Evolutionary conservation across 306 rosid genomes (phyloP).

Genomic region (Lotus japonicus): DNA sequence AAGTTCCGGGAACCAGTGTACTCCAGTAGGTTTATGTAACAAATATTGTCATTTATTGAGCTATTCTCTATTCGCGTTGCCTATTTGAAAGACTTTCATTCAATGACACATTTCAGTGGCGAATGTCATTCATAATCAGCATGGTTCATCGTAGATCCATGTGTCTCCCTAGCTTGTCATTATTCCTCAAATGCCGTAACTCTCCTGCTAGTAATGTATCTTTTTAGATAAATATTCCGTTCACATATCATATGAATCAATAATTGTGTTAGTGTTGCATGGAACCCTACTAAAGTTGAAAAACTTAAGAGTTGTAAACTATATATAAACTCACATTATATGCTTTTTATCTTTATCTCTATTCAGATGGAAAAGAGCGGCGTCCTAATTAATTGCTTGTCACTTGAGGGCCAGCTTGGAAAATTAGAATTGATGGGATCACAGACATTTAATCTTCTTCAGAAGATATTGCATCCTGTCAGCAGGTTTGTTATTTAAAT

Average conservation of each 20-base stretch:
- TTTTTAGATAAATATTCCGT: neutral
- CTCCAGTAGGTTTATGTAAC: neutral
- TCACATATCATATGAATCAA: neutral
- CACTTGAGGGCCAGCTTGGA: conserved; percentile 82
- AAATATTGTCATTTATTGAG: neutral
- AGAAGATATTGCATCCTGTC: conserved; percentile 51
- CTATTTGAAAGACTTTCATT: neutral
- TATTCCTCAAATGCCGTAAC: neutral
- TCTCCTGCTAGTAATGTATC: neutral
- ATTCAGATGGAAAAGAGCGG: conserved; percentile 58
- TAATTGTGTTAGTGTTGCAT: neutral
- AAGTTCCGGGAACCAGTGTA: neutral
- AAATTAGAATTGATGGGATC: conserved; percentile 71
- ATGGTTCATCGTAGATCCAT: neutral
- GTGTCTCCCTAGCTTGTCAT: neutral
- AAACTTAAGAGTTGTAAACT: neutral
- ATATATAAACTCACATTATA: neutral
- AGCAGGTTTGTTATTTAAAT: conserved; percentile 39
- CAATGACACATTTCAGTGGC: neutral
- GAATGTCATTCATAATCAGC: no score
- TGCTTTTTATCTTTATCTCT: conserved; percentile 1
- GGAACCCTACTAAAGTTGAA: neutral
- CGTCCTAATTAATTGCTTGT: conserved; percentile 36
- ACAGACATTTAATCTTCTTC: conserved; percentile 62
- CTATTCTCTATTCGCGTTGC: neutral